These are phyloP conservation scores for Dictyostelium gargantuum DNA, from an alignment of 208 protist species.

Conservation along the genomic window DNA sequence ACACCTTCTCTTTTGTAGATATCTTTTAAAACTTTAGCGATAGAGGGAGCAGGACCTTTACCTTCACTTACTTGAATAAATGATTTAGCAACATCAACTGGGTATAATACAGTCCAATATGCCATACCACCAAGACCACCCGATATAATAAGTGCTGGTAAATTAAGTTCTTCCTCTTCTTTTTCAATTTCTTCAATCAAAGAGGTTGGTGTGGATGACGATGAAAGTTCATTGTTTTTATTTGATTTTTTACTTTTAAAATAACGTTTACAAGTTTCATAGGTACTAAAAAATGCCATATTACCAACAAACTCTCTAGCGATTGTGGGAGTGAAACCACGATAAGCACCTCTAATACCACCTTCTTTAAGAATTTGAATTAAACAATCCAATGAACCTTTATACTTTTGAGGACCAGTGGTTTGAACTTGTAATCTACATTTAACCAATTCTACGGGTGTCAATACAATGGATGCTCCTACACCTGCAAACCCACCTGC, in stretches of 20 bases:
- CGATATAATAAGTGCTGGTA: background rate
- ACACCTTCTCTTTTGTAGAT: conserved; percentile 16
- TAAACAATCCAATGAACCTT: conserved; percentile 24
- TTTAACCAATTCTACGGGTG: conserved; percentile 60
- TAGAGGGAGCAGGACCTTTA: background rate
- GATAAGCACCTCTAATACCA: conserved; percentile 14
- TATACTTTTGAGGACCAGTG: background rate
- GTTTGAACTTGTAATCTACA: conserved; percentile 45
- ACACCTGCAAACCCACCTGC: conserved; percentile 33
- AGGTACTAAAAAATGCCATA: conserved; percentile 28
- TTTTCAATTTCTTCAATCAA: no score
- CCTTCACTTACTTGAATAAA: background rate
- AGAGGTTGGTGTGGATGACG: no score
- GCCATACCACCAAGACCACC: conserved; percentile 50
- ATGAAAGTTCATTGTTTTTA: background rate
- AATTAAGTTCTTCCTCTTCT: background rate
- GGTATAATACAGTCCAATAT: conserved; percentile 39
- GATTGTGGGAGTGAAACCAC: conserved; percentile 21
- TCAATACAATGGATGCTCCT: background rate
- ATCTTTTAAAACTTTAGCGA: background rate
- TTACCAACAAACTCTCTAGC: conserved; percentile 47
- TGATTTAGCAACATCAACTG: conserved; percentile 28
- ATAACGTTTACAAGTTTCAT: conserved; percentile 44
- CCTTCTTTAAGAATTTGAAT: background rate
- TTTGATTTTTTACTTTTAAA: background rate